phyloP scores from a whole-genome alignment of 2,329 filamentous ascomycete genomes.

The Simplicillium sp. region DNA sequence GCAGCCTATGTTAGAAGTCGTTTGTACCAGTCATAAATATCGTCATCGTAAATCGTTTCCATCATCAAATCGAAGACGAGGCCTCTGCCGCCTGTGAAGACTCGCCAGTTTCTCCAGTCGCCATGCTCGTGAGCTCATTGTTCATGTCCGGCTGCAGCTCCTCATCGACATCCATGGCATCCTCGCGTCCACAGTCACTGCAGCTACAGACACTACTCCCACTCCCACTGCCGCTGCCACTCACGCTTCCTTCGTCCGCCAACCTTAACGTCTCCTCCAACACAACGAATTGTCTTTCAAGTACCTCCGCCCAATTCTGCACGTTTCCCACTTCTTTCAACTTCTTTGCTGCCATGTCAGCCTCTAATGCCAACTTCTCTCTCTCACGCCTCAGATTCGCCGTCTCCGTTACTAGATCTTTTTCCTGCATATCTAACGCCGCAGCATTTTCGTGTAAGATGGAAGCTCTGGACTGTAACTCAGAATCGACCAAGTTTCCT shows the following conservation, averaged over 20 bases:
- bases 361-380: constrained; percentile 54
- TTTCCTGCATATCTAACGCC: constrained; percentile 58
- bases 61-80: neutral
- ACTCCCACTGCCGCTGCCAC: constrained; percentile 12
- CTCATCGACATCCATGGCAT: constrained; percentile 10
- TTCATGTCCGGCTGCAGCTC: constrained; percentile 10
- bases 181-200: constrained; percentile 24
- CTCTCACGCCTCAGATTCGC: constrained; percentile 52
- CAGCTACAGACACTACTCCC: constrained; percentile 21
- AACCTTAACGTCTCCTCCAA: constrained; percentile 55
- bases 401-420: constrained; percentile 52
- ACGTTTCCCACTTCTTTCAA: constrained; percentile 74
- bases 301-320: constrained; percentile 80
- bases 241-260: constrained; percentile 22
- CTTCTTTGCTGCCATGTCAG: constrained; percentile 49
- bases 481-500: constrained; percentile 59
- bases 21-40: constrained; percentile 13
- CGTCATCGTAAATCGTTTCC: constrained; percentile 3
- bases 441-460: constrained; percentile 61
- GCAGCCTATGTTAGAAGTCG: neutral
- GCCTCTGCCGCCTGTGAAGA: neutral
- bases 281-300: constrained; percentile 58
- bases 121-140: constrained; percentile 7
- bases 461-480: constrained; percentile 57
- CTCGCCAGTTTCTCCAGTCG: constrained; percentile 4